Conservation (phyloP, 139 green algal genomes). For the Haematococcus sp. region DNA sequence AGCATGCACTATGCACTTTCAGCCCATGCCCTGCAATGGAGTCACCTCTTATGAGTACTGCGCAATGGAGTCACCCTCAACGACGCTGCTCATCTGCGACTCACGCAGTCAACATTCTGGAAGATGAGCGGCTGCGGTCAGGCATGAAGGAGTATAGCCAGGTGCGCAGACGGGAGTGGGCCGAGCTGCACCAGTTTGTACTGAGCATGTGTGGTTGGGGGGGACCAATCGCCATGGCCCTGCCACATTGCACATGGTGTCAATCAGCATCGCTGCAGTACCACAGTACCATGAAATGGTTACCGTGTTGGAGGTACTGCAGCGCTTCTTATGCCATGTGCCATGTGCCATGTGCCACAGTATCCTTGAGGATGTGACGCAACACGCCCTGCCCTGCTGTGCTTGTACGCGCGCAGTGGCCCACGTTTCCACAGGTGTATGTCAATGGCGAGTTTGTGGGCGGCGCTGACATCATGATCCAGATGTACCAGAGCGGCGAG, state of each 20-base stretch:
- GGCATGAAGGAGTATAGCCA: constrained; percentile 88
- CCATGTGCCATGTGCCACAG: too few species aligned
- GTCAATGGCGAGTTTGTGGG: constrained; percentile 93
- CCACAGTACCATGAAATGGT: too few species aligned
- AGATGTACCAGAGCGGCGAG: constrained; percentile 73
- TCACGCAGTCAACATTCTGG: constrained; percentile 88
- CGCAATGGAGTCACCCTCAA: too few species aligned
- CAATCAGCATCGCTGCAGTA: not conserved
- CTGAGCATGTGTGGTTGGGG: not conserved
- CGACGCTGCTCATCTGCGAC: too few species aligned
- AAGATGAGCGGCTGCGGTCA: constrained; percentile 77
- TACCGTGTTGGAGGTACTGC: too few species aligned
- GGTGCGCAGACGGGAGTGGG: constrained; percentile 23
- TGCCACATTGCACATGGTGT: not conserved
- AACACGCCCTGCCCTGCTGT: too few species aligned
- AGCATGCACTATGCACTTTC: too few species aligned
- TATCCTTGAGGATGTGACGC: too few species aligned
- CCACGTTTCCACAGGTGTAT: constrained; percentile 91
- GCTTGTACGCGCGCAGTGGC: constrained; percentile 59
- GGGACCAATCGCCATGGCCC: too few species aligned
- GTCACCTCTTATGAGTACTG: too few species aligned
- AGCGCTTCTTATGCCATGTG: too few species aligned
- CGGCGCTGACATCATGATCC: constrained; percentile 96
- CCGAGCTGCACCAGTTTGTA: not conserved
- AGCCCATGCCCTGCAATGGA: too few species aligned